Evolutionary conservation across 768 basidiomycete genomes (phyloP), one percentile per base, ranked within the genome.

Genomic region (Macrocybe gigantea): DNA sequence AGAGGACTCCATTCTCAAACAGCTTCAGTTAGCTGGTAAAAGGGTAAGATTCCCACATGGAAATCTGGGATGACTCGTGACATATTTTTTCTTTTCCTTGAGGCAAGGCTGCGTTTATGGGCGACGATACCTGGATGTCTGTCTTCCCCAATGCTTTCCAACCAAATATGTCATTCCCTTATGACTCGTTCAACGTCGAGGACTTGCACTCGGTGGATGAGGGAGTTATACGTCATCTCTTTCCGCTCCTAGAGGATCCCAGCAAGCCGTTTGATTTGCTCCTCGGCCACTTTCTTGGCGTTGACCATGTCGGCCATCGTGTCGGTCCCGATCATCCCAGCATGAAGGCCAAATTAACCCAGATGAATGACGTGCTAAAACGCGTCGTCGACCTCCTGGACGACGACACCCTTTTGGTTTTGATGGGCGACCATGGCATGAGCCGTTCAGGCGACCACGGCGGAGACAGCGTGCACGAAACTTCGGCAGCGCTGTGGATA

Each of bases 381-480:
- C 73, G 78, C 5, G 83, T 95, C 4, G 89, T 98, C 5, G 75
- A 80, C 0, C 54, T 72, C 11, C 61, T 96, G 42, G 86, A 96
- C 46, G 72, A 88, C n/a, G 87, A 95, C 43, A 98, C 96, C 0
- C 70, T 99, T 0, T 75, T 99, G 5, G 80, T 99, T 47, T 77
- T 99, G 1, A 71, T 98, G 1, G 96, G 96, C 1, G 95, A 99
- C 61, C 96, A 98, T 58, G 96, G 96, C 0, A 98, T 99, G 96
- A 93, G 97, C 57, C 72, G 78, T 36, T 77, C 86, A 14, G 96
- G 96, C 1, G 94, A 99, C 56, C 95, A 98, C 55, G 96, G 96
- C 0, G 95, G 96, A 1, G 96, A 97, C 57, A 84, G 85, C 1
- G 70, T 72, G 4, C 76, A 86, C 30, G 95, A 99, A 60, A 91